Percentiles rank a stretch among this genome's conserved stretches.
Conservation (phyloP, 805 yeast species). For the Starmerella khaoyaiensis region DNA sequence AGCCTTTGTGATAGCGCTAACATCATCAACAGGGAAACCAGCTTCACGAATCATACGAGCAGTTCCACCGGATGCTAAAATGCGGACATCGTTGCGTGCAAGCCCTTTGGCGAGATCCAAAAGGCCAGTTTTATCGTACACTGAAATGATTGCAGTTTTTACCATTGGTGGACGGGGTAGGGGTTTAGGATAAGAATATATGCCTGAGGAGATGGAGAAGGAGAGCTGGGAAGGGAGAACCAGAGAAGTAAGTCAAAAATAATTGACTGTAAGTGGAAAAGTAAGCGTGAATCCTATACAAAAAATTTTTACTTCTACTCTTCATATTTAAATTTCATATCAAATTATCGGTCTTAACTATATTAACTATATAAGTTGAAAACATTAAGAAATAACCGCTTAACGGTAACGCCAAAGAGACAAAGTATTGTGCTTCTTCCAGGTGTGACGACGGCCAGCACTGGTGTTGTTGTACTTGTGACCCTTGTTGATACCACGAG, state of each 20-base stretch:
- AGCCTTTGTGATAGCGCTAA: conserved; percentile 87
- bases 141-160: conserved; percentile 93
- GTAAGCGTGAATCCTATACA: no score
- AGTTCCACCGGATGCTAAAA: conserved; percentile 96
- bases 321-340: no score
- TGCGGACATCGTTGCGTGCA: conserved; percentile 73
- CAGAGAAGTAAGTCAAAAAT: no score
- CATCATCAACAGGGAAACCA: conserved; percentile 96
- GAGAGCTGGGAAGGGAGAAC: no score
- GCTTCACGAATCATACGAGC: conserved; percentile 90
- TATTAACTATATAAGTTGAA: no score
- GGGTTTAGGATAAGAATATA: neutral
- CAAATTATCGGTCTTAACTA: no score
- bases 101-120: conserved; percentile 94
- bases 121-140: conserved; percentile 93
- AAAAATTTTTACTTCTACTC: no score
- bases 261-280: no score
- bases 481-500: conserved; percentile 99
- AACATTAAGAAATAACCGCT: no score
- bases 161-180: conserved; percentile 1
- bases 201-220: no score
- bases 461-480: conserved; percentile 96
- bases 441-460: conserved; percentile 98
- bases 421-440: conserved; percentile 98
- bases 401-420: conserved; percentile 99